Evolutionary conservation across 257 asterid genomes (phyloP).

Genomic region (Perilla frutescens): DNA sequence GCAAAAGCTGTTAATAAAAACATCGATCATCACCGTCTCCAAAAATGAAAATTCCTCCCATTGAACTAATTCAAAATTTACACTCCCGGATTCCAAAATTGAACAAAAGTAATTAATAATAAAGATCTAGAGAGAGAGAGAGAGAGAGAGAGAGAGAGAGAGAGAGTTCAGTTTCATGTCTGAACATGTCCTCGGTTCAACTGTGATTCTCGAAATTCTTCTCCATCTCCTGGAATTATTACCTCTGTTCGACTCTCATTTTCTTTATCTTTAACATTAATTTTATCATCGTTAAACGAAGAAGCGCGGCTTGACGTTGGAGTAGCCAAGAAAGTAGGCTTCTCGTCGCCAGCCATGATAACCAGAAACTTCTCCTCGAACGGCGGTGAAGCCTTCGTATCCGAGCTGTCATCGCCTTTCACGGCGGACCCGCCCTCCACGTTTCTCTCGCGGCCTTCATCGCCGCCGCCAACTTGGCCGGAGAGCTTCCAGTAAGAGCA

Average conservation of each 20-base stretch:
- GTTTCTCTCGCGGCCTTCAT: neutral
- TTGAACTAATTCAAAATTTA: slow-evolving; percentile 10
- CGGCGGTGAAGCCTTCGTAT: slow-evolving; percentile 20
- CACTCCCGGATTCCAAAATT: neutral
- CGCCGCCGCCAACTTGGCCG: neutral
- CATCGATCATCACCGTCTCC: neutral
- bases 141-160: too few species aligned
- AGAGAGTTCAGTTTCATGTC: neutral
- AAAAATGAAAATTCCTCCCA: neutral
- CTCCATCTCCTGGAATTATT: too few species aligned
- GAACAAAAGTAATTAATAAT: too few species aligned
- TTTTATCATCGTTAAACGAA: too few species aligned
- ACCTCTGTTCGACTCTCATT: neutral
- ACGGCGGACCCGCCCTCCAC: neutral
- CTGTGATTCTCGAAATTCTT: slow-evolving; percentile 18
- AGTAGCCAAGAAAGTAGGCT: slow-evolving; percentile 59
- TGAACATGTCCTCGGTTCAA: slow-evolving; percentile 36
- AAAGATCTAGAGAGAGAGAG: neutral
- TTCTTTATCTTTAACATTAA: neutral
- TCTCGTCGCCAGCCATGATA: slow-evolving; percentile 59
- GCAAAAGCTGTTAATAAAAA: too few species aligned
- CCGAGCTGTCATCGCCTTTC: slow-evolving; percentile 30
- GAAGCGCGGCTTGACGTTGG: slow-evolving; percentile 31
- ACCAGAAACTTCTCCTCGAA: slow-evolving; percentile 54
- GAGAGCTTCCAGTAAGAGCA: slow-evolving; percentile 57